phyloP scores from a whole-genome alignment of 1,284 basidiomycete species.

The Exobasidium rhododendri region DNA sequence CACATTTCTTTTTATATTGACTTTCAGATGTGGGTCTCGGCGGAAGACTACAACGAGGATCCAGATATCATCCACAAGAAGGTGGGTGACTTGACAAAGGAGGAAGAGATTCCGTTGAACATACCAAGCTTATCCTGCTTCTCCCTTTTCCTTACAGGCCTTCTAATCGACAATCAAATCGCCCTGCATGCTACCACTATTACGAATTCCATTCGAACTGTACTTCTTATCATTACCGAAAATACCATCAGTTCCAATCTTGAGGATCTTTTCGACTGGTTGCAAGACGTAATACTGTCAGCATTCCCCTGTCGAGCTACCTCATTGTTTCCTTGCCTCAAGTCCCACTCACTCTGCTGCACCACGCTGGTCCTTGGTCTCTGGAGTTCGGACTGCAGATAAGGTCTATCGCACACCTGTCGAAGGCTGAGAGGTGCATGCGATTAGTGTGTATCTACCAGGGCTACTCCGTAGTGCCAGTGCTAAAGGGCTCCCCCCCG shows the following conservation, averaged over 20 bases:
- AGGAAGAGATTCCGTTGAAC: not conserved
- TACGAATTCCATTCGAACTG: too few relatives aligned
- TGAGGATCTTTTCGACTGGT: not conserved
- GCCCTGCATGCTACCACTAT: too few relatives aligned
- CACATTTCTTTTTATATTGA: not conserved
- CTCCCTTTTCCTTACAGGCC: not conserved
- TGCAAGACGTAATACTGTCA: too few relatives aligned
- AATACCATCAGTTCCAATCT: not conserved
- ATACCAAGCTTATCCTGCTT: too few relatives aligned
- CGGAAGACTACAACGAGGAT: constrained; percentile 98
- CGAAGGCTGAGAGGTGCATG: not conserved
- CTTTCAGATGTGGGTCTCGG: constrained; percentile 66
- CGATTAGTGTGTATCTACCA: too few relatives aligned
- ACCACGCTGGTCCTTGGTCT: not conserved
- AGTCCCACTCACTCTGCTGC: not conserved
- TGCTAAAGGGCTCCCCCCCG: too few relatives aligned
- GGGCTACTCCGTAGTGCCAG: too few relatives aligned
- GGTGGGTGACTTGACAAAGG: constrained; percentile 29
- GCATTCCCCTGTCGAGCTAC: too few relatives aligned
- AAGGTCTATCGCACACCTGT: not conserved
- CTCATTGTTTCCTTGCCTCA: too few relatives aligned
- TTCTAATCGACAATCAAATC: not conserved
- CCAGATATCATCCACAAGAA: constrained; percentile 96
- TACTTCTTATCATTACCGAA: not conserved
- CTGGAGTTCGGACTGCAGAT: not conserved